phyloP scores from a whole-genome alignment of 2,329 filamentous ascomycete species.

The Ceratocystis alfenasii region DNA sequence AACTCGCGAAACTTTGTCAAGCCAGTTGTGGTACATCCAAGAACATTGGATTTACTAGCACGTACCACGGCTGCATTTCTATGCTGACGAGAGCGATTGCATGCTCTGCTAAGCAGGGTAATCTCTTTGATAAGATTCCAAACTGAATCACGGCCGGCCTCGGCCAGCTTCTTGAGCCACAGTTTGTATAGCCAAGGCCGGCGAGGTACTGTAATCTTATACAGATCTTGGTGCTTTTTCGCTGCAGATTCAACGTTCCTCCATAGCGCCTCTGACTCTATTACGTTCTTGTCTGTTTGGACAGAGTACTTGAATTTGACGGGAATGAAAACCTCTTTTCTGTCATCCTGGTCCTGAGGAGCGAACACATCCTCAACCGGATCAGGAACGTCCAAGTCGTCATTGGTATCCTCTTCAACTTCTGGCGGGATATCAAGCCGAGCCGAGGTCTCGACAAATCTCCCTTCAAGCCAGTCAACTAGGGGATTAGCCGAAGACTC shows the following conservation, averaged over 20 bases:
- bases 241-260: conserved; percentile 22
- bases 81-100: conserved; percentile 48
- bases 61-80: conserved; percentile 39
- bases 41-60: conserved; percentile 30
- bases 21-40: conserved; percentile 65
- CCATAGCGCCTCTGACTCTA: conserved; percentile 11
- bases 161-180: conserved; percentile 46
- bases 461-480: conserved; percentile 11
- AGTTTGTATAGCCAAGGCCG: conserved; percentile 56
- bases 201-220: conserved; percentile 41
- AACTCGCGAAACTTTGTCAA: conserved; percentile 67
- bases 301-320: conserved; percentile 17
- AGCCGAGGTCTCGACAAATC: neutral
- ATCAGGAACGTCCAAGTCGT: conserved; percentile 15
- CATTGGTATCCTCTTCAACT: neutral
- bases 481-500: conserved; percentile 2
- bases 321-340: conserved; percentile 42
- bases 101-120: conserved; percentile 36
- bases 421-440: conserved; percentile 4
- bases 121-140: conserved; percentile 40
- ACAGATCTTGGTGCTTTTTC: conserved; percentile 40
- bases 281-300: conserved; percentile 3
- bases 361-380: neutral
- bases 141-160: conserved; percentile 36
- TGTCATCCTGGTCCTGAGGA: conserved; percentile 30